Conservation (phyloP, 176 grass and related monocot species). For the Cymbopogon citratus region DNA sequence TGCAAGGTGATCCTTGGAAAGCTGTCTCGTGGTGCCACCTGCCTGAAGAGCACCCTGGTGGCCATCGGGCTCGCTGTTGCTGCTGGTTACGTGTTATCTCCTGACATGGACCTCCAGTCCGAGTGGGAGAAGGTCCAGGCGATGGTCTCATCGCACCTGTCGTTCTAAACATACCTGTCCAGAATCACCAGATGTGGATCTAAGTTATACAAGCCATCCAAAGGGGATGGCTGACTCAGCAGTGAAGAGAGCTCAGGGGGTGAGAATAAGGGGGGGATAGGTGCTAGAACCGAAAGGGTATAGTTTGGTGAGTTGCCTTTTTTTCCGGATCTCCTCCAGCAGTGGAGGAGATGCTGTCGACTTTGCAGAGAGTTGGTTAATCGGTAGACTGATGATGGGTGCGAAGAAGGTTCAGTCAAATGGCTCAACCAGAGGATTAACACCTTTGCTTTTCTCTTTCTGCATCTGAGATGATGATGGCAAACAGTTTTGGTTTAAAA, state of each 20-base stretch:
- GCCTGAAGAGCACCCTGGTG: slow-evolving; percentile 58
- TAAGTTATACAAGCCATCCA: slow-evolving; percentile 28
- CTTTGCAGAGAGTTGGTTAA: slow-evolving; percentile 32
- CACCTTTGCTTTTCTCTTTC: slow-evolving; percentile 13
- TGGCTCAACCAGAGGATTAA: slow-evolving; percentile 25
- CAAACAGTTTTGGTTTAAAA: slow-evolving; percentile 37
- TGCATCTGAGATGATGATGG: slow-evolving; percentile 31
- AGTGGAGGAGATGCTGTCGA: slow-evolving; percentile 25
- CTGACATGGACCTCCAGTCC: slow-evolving; percentile 36
- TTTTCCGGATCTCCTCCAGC: slow-evolving; percentile 12
- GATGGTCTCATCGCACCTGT: slow-evolving; percentile 40
- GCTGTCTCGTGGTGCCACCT: slow-evolving; percentile 45
- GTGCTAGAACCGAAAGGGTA: slow-evolving; percentile 32
- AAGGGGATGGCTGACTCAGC: slow-evolving; percentile 12
- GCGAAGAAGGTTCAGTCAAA: slow-evolving; percentile 37
- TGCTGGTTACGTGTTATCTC: slow-evolving; percentile 37
- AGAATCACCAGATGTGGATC: not conserved
- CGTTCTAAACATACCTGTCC: slow-evolving; percentile 36
- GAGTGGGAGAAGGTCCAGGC: slow-evolving; percentile 60
- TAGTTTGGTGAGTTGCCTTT: slow-evolving; percentile 26
- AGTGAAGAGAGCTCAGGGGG: slow-evolving; percentile 3
- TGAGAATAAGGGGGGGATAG: slow-evolving; percentile 40
- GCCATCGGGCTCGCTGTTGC: slow-evolving; percentile 37
- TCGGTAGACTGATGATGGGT: slow-evolving; percentile 45
- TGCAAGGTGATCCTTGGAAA: slow-evolving; percentile 75